Conservation (phyloP, 805 yeast species). For the Monosporozyma unispora region DNA sequence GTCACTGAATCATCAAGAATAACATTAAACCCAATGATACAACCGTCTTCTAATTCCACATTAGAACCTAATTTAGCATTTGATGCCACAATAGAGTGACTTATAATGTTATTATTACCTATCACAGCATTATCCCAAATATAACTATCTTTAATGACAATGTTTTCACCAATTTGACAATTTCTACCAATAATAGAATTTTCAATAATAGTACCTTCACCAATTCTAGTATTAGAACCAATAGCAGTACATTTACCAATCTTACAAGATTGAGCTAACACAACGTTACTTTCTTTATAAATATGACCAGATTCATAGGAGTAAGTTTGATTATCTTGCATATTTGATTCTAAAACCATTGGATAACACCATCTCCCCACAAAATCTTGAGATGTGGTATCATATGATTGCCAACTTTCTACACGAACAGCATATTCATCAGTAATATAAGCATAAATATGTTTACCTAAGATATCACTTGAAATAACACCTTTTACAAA, state of each 20-base stretch:
- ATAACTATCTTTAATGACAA: slow-evolving; percentile 60
- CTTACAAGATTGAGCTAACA: slow-evolving; percentile 86
- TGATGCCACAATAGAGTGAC: slow-evolving; percentile 64
- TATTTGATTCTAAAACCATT: slow-evolving; percentile 76
- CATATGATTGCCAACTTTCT: slow-evolving; percentile 91
- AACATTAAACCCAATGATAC: slow-evolving; percentile 73
- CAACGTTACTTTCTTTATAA: slow-evolving; percentile 82
- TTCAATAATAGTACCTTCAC: slow-evolving; percentile 58
- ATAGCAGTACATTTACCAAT: slow-evolving; percentile 74
- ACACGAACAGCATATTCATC: slow-evolving; percentile 88
- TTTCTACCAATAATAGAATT: slow-evolving; percentile 78
- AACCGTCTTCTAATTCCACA: slow-evolving; percentile 53
- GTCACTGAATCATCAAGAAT: slow-evolving; percentile 45
- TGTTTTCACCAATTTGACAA: slow-evolving; percentile 77
- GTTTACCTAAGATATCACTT: slow-evolving; percentile 82
- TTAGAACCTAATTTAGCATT: slow-evolving; percentile 45
- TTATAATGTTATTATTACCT: slow-evolving; percentile 52
- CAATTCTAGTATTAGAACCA: slow-evolving; percentile 68
- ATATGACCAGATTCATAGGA: slow-evolving; percentile 76
- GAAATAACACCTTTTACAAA: slow-evolving; percentile 86
- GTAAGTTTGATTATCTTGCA: slow-evolving; percentile 62
- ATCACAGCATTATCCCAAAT: slow-evolving; percentile 79
- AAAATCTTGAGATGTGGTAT: slow-evolving; percentile 82
- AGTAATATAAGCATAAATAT: slow-evolving; percentile 80
- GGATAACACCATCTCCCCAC: slow-evolving; percentile 92